Evolutionary conservation across 345 rosid genomes (phyloP), one percentile per base, ranked within the genome.

Genomic region (Sisymbrium altissimum): DNA sequence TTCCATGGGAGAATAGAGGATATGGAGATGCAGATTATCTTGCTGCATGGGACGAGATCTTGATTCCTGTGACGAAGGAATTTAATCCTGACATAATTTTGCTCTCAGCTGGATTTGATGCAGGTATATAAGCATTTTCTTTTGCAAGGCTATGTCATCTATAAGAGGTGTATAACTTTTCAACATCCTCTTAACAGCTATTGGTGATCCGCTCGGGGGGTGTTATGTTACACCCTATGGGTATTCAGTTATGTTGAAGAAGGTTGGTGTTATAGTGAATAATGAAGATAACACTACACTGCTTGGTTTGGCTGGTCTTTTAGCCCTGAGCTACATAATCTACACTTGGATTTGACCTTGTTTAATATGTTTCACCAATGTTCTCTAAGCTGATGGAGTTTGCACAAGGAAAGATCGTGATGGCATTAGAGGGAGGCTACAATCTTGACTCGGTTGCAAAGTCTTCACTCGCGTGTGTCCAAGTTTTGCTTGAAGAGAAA

Each of bases 341-440:
- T 48, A 39, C 36, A 29, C 36, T 50, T 30, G 49, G 52, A 49
- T 64, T 19, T 67, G 35, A 25, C 27, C 59, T 44, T n/a, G 5
- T 13, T 41, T 49, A 63, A 12, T 74, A 14, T 39, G 50, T 61
- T 59, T 72, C 30, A 58, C 68, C 66, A 52, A 32, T 75, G 23
- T 48, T 74, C 13, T 68, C 79, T 56, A 82, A 94, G 97, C 82
- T 91, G 82, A 86, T 89, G 93, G 90, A 84, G 74, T 88, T 94
- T 83, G 93, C 87, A 27, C 81, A 82, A 70, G 96, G 97, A 65
- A 91, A 85, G 89, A 75, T 94, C 74, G 91, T 89, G 38, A 72
- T 91, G 83, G 95, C 93, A 39, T 69, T 94, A 72, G 98, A 94
- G 81, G 97, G 98, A 76, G 98, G 98, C 15, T 94, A 94, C 87